Conservation (phyloP, 768 basidiomycete species). For the Tylopilus sp. region DNA sequence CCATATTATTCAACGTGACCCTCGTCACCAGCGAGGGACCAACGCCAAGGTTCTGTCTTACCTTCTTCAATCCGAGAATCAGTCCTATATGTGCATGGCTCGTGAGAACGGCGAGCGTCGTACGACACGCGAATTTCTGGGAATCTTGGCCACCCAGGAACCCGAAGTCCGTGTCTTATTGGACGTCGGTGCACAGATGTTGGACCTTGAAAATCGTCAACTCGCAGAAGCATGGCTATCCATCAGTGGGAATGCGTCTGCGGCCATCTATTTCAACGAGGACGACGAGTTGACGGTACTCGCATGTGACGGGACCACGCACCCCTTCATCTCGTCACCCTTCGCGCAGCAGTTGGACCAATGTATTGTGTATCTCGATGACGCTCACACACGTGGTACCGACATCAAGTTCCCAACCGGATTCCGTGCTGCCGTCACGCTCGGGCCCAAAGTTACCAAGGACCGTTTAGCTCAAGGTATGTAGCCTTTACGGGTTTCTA, state of each 20-base stretch:
- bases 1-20: conserved; percentile 31
- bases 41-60: conserved; percentile 40
- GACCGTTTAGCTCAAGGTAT: conserved; percentile 36
- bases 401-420: conserved; percentile 35
- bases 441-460: conserved; percentile 37
- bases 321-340: conserved; percentile 31
- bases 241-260: conserved; percentile 13
- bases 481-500: background rate
- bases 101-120: conserved; percentile 12
- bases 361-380: conserved; percentile 38
- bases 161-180: conserved; percentile 44
- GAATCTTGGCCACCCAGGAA: conserved; percentile 30
- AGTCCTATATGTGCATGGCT: conserved; percentile 16
- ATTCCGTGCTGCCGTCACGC: conserved; percentile 36
- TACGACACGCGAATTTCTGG: conserved; percentile 19
- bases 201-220: conserved; percentile 44
- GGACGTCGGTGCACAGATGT: conserved; percentile 56
- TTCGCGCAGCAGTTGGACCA: conserved; percentile 33
- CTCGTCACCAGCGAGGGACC: conserved; percentile 33
- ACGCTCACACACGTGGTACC: conserved; percentile 39
- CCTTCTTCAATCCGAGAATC: conserved; percentile 24
- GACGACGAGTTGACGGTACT: conserved; percentile 3
- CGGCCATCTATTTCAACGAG: conserved; percentile 40
- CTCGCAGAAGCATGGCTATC: conserved; percentile 41
- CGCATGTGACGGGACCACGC: conserved; percentile 17